phyloP scores from a whole-genome alignment of 441 rosid species.

The Bocquillonia castaneifolia region DNA sequence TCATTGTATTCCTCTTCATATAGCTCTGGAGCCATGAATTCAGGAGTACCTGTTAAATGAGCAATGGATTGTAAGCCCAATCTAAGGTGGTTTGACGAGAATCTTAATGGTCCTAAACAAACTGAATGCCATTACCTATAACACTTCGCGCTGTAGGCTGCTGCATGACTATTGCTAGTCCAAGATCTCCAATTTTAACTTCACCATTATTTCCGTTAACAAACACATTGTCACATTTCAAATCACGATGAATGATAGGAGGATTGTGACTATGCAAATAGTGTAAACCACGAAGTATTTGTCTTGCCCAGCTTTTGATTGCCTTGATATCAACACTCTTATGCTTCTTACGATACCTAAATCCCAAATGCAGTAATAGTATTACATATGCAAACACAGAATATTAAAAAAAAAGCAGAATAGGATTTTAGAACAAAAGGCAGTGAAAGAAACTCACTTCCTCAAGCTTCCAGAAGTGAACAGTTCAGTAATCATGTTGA shows the following conservation, averaged over 20 bases:
- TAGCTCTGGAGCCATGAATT: constrained; percentile 91
- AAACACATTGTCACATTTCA: constrained; percentile 75
- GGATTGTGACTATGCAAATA: constrained; percentile 62
- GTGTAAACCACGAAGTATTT: constrained; percentile 66
- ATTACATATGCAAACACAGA: constrained; percentile 7
- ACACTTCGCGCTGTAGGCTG: constrained; percentile 79
- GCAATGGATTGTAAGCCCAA: constrained; percentile 11
- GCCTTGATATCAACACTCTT: constrained; percentile 62
- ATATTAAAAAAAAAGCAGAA: background rate
- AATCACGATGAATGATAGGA: constrained; percentile 70
- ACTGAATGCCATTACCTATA: constrained; percentile 43
- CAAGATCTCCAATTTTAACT: constrained; percentile 87
- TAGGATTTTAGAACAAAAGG: background rate
- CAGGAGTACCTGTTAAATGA: constrained; percentile 58
- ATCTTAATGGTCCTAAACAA: constrained; percentile 8
- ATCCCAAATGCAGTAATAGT: constrained; percentile 8
- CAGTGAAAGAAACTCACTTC: constrained; percentile 38
- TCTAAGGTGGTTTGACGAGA: background rate
- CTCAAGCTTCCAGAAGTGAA: constrained; percentile 76
- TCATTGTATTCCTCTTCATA: constrained; percentile 84
- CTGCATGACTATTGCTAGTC: constrained; percentile 75
- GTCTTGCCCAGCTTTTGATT: constrained; percentile 77
- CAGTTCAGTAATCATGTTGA: constrained; percentile 75
- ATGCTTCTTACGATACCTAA: constrained; percentile 68
- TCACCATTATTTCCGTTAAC: constrained; percentile 82